phyloP scores from a whole-genome alignment of 1,284 basidiomycete species.

The Mycosarcoma mackinlayi region DNA sequence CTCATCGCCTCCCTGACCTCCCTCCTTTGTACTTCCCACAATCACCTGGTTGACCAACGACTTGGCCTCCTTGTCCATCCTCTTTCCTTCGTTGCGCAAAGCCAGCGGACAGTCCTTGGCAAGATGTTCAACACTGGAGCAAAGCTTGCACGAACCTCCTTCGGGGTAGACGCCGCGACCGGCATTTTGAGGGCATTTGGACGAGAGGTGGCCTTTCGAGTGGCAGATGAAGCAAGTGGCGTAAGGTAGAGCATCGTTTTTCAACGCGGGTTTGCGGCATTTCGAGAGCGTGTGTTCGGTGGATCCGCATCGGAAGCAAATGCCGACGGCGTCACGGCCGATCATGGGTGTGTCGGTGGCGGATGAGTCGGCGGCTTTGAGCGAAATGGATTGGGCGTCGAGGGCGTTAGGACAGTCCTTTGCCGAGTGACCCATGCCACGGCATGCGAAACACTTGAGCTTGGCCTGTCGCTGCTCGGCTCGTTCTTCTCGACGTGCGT shows the following conservation, averaged over 20 bases:
- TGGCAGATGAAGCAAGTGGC: constrained; percentile 91
- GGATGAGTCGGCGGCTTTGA: constrained; percentile 15
- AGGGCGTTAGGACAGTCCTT: constrained; percentile 76
- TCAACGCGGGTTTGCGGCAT: constrained; percentile 77
- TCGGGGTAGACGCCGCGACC: constrained; percentile 87
- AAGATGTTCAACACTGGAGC: constrained; percentile 83
- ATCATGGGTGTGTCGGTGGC: constrained; percentile 46
- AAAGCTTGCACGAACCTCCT: constrained; percentile 92
- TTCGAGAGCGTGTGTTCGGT: constrained; percentile 79
- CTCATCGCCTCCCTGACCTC: constrained; percentile 82
- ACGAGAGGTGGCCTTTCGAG: constrained; percentile 79
- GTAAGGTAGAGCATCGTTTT: constrained; percentile 75
- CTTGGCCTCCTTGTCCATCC: constrained; percentile 24
- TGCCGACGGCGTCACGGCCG: constrained; percentile 66
- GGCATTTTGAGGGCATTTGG: constrained; percentile 82
- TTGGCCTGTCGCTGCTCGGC: constrained; percentile 74
- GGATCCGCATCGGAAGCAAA: constrained; percentile 79
- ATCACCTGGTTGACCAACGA: constrained; percentile 27
- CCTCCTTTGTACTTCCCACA: constrained; percentile 66
- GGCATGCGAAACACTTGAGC: constrained; percentile 87
- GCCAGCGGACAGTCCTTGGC: constrained; percentile 83
- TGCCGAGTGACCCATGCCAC: constrained; percentile 84
- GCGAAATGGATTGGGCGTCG: constrained; percentile 44
- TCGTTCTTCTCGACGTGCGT: constrained; percentile 77
- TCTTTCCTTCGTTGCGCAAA: constrained; percentile 70